Evolutionary conservation across 768 basidiomycete species (phyloP).

Genomic region (Xanthoconium stramineum): DNA sequence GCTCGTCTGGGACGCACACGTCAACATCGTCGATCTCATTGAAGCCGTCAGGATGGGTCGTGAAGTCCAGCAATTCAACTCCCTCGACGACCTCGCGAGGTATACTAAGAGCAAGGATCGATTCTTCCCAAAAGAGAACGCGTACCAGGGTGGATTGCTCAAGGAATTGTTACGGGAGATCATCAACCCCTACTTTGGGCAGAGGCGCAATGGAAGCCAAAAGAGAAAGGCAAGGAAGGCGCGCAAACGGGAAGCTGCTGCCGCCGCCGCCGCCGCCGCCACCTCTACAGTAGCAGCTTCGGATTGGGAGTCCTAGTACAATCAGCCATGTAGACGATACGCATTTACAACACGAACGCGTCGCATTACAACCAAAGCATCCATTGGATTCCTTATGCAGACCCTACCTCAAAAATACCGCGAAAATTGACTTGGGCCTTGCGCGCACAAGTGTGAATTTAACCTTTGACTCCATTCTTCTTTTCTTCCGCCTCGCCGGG

Average conservation of each 20-base stretch:
- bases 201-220: constrained; percentile 17
- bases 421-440: neutral
- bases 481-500: constrained; percentile 11
- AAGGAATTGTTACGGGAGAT: constrained; percentile 27
- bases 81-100: constrained; percentile 16
- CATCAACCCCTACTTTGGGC: constrained; percentile 15
- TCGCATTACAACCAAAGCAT: too few relatives aligned
- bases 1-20: constrained; percentile 22
- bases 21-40: constrained; percentile 34
- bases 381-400: too few relatives aligned
- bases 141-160: constrained; percentile 29
- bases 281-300: neutral
- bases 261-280: too few relatives aligned
- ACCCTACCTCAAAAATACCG: neutral
- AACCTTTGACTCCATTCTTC: too few relatives aligned
- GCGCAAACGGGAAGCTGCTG: constrained; percentile 8
- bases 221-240: constrained; percentile 16
- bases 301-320: neutral
- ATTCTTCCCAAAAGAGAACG: constrained; percentile 29
- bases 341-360: neutral
- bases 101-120: constrained; percentile 21
- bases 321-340: constrained; percentile 1
- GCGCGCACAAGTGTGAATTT: too few relatives aligned
- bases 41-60: constrained; percentile 10
- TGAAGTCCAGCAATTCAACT: constrained; percentile 19